Evolutionary conservation across 2,329 filamentous ascomycete species (phyloP), one percentile per base, ranked within the genome.

Genomic region (Nannizzia gypsea): DNA sequence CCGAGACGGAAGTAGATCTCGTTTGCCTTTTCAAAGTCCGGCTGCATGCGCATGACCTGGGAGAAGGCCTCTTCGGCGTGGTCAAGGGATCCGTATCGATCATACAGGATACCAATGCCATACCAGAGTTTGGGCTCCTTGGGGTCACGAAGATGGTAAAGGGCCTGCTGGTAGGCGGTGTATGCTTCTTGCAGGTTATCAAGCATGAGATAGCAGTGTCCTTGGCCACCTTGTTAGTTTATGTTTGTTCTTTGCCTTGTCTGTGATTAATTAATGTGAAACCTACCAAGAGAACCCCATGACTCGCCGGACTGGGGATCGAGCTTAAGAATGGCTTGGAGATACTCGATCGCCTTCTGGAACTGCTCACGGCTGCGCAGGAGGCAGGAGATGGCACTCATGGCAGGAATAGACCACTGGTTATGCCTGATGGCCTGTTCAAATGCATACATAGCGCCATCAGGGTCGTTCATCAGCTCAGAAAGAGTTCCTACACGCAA

Each of bases 61-160:
- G 92, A 96, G 71, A 97, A 97, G 3, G 93, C 93, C 72, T 97
- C 93, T 73, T 97, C 93, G 66, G 93, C 93, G 72, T 97, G 95
- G 68, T 99, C 93, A 54, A 96, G 82, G 28, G 90, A 96, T 5
- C 93, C 93, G 70, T 97, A 99, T 58, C 93, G 82, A 72, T 99
- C 93, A 67, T 99, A 99, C 1, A 99, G 78, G 52, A 99, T 99
- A 42, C 93, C 93, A 50, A 99, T 99, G 40, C 93, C 93, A 69
- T 99, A 99, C 93, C 93, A 99, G 9, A 99, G 81, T 76, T 96
- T 96, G 2, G 93, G 93, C 69, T 99, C 93, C 83, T 96, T 97
- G 1, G 92, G 91, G 71, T 96, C 92, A 56, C 87, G 84, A 44
- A 99, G 79, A 73, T 97, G 92, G 64, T 96, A 92, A 5, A 97